Evolutionary conservation across 257 asterid species (phyloP).

Genomic region (Nicotiana otophora): DNA sequence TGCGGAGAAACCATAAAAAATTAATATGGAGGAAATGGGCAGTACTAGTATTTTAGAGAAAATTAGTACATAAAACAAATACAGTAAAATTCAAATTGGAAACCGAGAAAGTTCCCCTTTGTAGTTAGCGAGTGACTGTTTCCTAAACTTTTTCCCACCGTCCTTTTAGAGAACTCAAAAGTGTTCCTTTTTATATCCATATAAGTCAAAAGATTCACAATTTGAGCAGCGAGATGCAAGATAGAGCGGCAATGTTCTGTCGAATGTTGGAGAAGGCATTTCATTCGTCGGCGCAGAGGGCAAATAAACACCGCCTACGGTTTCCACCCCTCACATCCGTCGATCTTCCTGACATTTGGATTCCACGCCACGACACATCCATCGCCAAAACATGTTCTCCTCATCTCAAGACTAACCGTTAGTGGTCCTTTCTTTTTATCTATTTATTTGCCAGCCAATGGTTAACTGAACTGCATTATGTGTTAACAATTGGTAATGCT

Average conservation of each 20-base stretch:
- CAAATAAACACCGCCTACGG: neutral
- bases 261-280: neutral
- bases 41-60: no score
- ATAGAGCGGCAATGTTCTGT: neutral
- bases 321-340: conserved; percentile 10
- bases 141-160: no score
- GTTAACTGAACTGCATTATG: no score
- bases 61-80: no score
- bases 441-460: neutral
- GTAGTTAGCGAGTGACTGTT: no score
- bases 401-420: neutral
- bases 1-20: no score
- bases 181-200: no score
- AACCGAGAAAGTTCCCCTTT: no score
- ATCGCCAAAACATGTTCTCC: neutral
- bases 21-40: no score
- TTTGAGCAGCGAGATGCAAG: neutral
- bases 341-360: conserved; percentile 26
- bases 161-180: no score
- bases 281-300: neutral
- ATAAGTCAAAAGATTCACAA: no score
- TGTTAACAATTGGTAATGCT: neutral
- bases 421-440: neutral
- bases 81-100: no score
- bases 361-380: neutral